Evolutionary conservation across 1,284 basidiomycete genomes (phyloP).

Genomic region (Leccinum huronense): DNA sequence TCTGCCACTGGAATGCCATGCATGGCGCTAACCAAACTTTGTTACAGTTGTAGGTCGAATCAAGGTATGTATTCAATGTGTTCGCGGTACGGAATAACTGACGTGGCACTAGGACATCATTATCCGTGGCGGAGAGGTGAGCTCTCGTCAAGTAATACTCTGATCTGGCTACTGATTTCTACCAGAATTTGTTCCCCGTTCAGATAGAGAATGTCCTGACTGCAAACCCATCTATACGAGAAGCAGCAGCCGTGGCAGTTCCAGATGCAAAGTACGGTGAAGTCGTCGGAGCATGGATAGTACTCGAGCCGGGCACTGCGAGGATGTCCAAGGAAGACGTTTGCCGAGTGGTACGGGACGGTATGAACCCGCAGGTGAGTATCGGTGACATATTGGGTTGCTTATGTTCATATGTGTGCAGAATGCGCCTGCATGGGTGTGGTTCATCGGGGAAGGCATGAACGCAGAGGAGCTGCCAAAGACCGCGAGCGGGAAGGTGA

Average conservation of each 20-base stretch:
- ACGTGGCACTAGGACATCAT: constrained; percentile 64
- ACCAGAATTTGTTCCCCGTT: constrained; percentile 78
- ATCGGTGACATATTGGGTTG: background rate
- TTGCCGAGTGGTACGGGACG: constrained; percentile 48
- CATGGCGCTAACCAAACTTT: constrained; percentile 11
- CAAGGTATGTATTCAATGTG: constrained; percentile 45
- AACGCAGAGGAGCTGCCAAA: constrained; percentile 67
- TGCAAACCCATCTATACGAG: constrained; percentile 59
- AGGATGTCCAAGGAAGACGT: constrained; percentile 51
- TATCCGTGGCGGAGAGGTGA: constrained; percentile 82
- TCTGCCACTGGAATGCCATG: constrained; percentile 11
- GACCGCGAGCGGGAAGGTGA: constrained; percentile 86
- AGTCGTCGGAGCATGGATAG: constrained; percentile 77
- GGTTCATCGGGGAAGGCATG: constrained; percentile 73
- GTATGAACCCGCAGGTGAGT: constrained; percentile 74
- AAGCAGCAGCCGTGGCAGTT: constrained; percentile 75
- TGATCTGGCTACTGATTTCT: background rate
- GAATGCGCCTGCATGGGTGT: constrained; percentile 81
- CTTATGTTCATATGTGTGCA: constrained; percentile 28
- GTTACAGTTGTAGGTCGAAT: constrained; percentile 70
- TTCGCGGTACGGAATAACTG: background rate
- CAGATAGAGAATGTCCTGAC: constrained; percentile 81
- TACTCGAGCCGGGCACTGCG: constrained; percentile 43
- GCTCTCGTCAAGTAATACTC: background rate
- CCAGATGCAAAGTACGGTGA: constrained; percentile 72